phyloP scores from a whole-genome alignment of 345 rosid species.

The Citrus glauca region DNA sequence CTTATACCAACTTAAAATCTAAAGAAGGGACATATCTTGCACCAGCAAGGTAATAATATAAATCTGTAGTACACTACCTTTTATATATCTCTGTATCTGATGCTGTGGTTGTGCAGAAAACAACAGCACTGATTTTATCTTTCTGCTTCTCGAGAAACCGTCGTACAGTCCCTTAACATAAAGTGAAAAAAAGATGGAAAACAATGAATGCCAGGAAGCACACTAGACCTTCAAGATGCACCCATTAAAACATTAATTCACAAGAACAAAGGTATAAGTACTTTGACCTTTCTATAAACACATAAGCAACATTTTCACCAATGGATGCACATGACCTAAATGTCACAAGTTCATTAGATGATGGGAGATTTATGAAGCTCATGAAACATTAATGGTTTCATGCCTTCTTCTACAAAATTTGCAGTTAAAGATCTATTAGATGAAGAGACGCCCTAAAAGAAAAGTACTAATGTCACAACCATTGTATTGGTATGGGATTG shows the following conservation, averaged over 20 bases:
- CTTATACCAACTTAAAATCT: neutral
- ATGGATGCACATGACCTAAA: neutral
- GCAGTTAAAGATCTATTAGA: neutral
- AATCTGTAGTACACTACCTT: slow-evolving; percentile 42
- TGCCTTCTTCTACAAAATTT: neutral
- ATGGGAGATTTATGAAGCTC: neutral
- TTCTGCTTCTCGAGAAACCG: slow-evolving; percentile 93
- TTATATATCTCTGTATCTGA: slow-evolving; percentile 93
- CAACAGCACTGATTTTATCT: slow-evolving; percentile 80
- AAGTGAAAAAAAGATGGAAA: slow-evolving; percentile 16
- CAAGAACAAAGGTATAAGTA: neutral
- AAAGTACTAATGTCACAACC: neutral
- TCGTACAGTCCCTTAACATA: slow-evolving; percentile 77
- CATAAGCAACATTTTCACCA: neutral
- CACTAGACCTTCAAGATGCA: slow-evolving; percentile 4
- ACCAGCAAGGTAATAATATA: slow-evolving; percentile 1
- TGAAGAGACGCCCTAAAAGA: neutral
- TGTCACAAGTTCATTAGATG: neutral
- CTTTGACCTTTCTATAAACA: neutral
- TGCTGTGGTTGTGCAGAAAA: slow-evolving; percentile 78
- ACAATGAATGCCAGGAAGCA: neutral
- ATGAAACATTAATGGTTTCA: neutral
- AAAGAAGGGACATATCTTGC: slow-evolving; percentile 8
- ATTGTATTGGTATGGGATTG: neutral
- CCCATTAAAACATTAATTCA: slow-evolving; percentile 1